Evolutionary conservation across 805 yeast species (phyloP).

Genomic region (Suhomyces tanzawaensis): DNA sequence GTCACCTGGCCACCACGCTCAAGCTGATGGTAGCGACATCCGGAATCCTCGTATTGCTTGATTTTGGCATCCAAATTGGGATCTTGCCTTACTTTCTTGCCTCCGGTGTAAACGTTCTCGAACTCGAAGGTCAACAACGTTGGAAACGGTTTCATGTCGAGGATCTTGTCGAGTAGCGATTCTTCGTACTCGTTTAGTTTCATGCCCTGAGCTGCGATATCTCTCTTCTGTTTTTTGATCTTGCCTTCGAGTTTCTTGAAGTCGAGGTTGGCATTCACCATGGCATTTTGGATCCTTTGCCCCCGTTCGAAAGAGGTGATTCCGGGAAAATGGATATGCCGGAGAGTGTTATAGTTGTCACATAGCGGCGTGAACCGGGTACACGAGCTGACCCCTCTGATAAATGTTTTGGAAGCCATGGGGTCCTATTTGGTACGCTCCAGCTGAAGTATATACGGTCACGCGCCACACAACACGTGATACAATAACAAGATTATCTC

Average conservation of each 20-base stretch:
- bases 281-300: slow-evolving; percentile 51
- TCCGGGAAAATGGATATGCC: slow-evolving; percentile 44
- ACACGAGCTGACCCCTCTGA: slow-evolving; percentile 1
- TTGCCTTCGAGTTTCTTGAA: slow-evolving; percentile 53
- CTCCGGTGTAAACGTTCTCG: slow-evolving; percentile 86
- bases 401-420: background rate
- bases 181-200: slow-evolving; percentile 48
- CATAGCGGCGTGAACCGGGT: slow-evolving; percentile 30
- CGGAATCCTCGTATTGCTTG: slow-evolving; percentile 26
- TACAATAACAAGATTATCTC: no score
- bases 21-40: slow-evolving; percentile 71
- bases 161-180: slow-evolving; percentile 40
- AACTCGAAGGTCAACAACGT: slow-evolving; percentile 80
- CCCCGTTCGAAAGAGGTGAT: slow-evolving; percentile 46
- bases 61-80: slow-evolving; percentile 33
- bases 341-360: slow-evolving; percentile 33
- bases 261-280: slow-evolving; percentile 57
- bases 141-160: slow-evolving; percentile 57
- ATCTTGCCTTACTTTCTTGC: slow-evolving; percentile 69
- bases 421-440: background rate
- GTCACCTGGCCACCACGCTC: slow-evolving; percentile 95
- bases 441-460: no score
- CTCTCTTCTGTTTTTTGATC: slow-evolving; percentile 39
- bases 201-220: slow-evolving; percentile 38
- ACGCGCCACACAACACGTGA: no score